Percentiles rank a stretch among this genome's conserved stretches.
These are phyloP conservation scores for Phytopythium aichiense DNA, from an alignment of 352 stramenopile species.

Conservation along the genomic window DNA sequence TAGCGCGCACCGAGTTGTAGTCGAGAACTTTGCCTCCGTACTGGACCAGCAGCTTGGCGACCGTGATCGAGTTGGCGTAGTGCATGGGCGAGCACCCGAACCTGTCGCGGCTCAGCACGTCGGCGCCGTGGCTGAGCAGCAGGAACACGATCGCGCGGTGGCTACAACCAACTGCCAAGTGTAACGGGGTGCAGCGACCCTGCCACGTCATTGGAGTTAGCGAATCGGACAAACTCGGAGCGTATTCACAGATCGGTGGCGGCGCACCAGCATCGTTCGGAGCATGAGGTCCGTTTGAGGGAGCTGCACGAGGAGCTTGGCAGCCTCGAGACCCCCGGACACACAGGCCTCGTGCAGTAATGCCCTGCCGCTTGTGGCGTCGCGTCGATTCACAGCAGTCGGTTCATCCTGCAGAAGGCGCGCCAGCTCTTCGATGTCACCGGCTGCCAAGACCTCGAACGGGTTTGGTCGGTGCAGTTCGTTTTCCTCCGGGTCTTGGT, in stretches of 20 bases:
- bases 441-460: constrained; percentile 27
- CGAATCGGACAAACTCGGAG: neutral
- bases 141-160: constrained; percentile 58
- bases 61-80: constrained; percentile 60
- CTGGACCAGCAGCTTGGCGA: constrained; percentile 58
- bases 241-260: neutral
- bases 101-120: constrained; percentile 46
- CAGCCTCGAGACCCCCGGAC: constrained; percentile 40
- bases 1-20: constrained; percentile 38
- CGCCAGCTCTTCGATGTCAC: constrained; percentile 22
- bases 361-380: constrained; percentile 30
- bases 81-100: constrained; percentile 67
- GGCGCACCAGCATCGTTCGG: constrained; percentile 57
- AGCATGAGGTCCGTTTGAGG: constrained; percentile 47
- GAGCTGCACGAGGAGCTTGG: constrained; percentile 48
- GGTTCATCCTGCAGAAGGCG: constrained; percentile 16
- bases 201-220: constrained; percentile 7
- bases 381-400: constrained; percentile 26
- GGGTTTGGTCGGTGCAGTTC: neutral
- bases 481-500: constrained; percentile 5
- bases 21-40: constrained; percentile 57
- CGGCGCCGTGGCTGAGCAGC: constrained; percentile 62
- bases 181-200: constrained; percentile 56
- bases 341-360: constrained; percentile 65
- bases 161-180: constrained; percentile 56